Percentiles rank a stretch among this genome's conserved stretches.
Evolutionary conservation across 768 basidiomycete species (phyloP).

Genomic region (Trametes meyenii): DNA sequence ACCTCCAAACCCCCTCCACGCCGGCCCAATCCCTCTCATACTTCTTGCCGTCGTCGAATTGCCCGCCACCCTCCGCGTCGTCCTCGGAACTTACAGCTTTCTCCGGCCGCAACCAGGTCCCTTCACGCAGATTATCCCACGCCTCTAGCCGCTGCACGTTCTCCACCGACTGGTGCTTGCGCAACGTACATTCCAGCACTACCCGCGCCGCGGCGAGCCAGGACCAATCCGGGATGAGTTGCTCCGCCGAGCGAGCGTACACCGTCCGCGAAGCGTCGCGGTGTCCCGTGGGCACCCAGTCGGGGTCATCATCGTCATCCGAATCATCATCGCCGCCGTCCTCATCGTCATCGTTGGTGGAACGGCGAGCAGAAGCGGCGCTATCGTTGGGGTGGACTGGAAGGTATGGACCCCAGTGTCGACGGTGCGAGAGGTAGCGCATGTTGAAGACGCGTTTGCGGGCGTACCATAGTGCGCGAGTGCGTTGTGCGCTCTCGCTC

Average conservation of each 20-base stretch:
- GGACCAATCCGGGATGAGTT: conserved; percentile 29
- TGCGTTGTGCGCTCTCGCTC: conserved; percentile 12
- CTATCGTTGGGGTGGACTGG: not conserved
- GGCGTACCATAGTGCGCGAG: conserved; percentile 11
- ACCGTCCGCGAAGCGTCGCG: not conserved
- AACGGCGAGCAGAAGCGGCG: not conserved
- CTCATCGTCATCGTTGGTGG: conserved; percentile 7
- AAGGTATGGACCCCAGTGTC: conserved; percentile 31
- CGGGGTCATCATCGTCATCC: conserved; percentile 19
- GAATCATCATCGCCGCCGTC: not conserved
- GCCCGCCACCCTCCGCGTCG: not conserved
- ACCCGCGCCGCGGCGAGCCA: conserved; percentile 25
- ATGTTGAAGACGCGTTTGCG: conserved; percentile 24
- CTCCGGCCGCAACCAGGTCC: conserved; percentile 4
- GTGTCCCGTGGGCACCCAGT: conserved; percentile 10
- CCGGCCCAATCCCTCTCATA: conserved; percentile 33
- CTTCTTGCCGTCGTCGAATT: not conserved
- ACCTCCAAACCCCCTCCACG: conserved; percentile 32
- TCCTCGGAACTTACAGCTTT: not conserved
- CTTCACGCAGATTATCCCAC: conserved; percentile 17
- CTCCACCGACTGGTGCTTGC: not conserved
- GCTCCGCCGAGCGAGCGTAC: not conserved
- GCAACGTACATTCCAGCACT: conserved; percentile 9
- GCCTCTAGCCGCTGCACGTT: not conserved
- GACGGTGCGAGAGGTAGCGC: conserved; percentile 22